Evolutionary conservation across 208 protist species (phyloP).

Genomic region (Tritrichomonas foetus): DNA sequence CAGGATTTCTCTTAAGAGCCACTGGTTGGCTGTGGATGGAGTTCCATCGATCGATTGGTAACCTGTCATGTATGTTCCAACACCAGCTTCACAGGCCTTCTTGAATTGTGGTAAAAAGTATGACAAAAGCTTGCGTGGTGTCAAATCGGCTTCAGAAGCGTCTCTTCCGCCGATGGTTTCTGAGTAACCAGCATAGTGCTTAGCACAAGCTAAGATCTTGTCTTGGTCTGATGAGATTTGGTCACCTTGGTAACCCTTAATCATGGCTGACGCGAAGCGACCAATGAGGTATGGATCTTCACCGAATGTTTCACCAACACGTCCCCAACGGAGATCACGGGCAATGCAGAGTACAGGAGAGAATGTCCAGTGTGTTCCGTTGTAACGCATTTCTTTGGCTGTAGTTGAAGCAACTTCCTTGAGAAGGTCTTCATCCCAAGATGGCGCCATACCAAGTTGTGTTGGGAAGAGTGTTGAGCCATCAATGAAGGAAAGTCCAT

Average conservation of each 20-base stretch:
- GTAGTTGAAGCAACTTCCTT: not conserved
- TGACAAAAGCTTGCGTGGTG: conserved; percentile 46
- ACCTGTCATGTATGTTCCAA: conserved; percentile 33
- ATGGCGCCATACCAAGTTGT: conserved; percentile 52
- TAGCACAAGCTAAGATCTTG: conserved; percentile 52
- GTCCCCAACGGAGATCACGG: conserved; percentile 52
- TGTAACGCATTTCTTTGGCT: conserved; percentile 55
- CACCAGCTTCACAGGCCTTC: conserved; percentile 44
- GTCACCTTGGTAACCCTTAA: conserved; percentile 48
- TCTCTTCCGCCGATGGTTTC: conserved; percentile 52
- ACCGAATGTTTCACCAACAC: conserved; percentile 63
- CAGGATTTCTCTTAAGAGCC: not conserved
- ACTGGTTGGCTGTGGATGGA: not conserved
- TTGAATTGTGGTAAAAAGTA: conserved; percentile 56
- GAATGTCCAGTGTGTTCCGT: conserved; percentile 59
- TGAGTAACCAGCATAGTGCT: conserved; percentile 57
- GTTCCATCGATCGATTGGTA: conserved; percentile 27
- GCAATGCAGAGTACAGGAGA: conserved; percentile 58
- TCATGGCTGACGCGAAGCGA: conserved; percentile 1
- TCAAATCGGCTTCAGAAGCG: conserved; percentile 49
- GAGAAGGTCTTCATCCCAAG: conserved; percentile 52
- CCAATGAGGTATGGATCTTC: conserved; percentile 56
- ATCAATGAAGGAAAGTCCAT: conserved; percentile 51
- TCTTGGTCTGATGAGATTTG: not conserved
- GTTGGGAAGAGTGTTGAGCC: conserved; percentile 59